Evolutionary conservation across 306 rosid species (phyloP), one percentile per base, ranked within the genome.

Genomic region (Fragaria nilgerrensis): DNA sequence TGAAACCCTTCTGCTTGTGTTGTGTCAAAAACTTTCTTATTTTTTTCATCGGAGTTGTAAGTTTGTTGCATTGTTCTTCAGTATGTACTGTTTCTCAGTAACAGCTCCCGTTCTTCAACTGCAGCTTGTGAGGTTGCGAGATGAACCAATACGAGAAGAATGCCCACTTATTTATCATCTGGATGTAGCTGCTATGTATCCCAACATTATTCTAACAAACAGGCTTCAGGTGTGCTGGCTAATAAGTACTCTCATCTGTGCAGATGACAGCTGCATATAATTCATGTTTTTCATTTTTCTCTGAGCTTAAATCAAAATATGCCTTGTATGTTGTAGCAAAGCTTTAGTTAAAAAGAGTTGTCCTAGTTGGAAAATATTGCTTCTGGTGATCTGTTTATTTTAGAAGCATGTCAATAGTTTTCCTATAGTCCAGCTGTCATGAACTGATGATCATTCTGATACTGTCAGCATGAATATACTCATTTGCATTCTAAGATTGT

Each of bases 181-280:
- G 79, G 98, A 95, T 84, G 98, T 95, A 63, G 98, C 98, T 78
- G 98, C 98, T 67, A 95, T 95, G 97, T 95, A 95, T 86, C 98
- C 98, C 50, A 95, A 95, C 85, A 95, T 95, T 76, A 95, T 95
- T 77, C 84, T 95, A 74, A 95, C 98, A 78, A 92, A 95, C 86
- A 90, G 98, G 76, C 98, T 95, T 87, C 98, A 95, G 98, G 98
- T 95, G 84, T 52, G 87, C 70, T 84, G 75, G 36, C 32, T 37
- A 68, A 53, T 48, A 36, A 62, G 25, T 68, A 50, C 78, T 76
- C 72, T 72, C n/a, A 71, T 52, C 43, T 23, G 45, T 80, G 56
- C 32, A 37, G 55, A 63, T 81, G 36, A 37, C 63, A 70, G 48
- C 20, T 64, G 50, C 43, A 49, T 37, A 47, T 55, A 43, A 44